Evolutionary conservation across 2,329 filamentous ascomycete genomes (phyloP).

Genomic region (Cladorrhinum sp.): DNA sequence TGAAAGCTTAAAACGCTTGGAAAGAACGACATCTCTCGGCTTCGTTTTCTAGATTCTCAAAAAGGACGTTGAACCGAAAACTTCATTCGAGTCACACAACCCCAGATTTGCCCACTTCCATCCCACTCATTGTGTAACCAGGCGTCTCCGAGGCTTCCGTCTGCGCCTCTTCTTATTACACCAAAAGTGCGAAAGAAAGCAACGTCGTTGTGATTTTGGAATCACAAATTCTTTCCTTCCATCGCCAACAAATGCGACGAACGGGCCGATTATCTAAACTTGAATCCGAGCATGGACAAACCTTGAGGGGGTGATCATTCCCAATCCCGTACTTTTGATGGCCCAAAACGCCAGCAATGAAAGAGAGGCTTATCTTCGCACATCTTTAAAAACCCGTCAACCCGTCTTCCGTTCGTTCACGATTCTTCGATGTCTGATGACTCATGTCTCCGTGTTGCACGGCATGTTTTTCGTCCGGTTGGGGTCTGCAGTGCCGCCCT

Average conservation of each 20-base stretch:
- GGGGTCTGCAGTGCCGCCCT: no score
- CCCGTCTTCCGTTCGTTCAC: background rate
- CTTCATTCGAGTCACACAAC: no score
- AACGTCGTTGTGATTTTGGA: no score
- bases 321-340: no score
- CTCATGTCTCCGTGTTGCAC: background rate
- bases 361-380: no score
- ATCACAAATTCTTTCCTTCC: no score
- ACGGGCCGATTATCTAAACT: background rate
- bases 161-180: background rate
- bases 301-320: no score
- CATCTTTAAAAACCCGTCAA: background rate
- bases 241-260: no score
- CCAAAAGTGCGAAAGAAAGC: background rate
- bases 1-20: background rate
- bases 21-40: background rate
- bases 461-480: background rate
- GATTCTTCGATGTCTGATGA: background rate
- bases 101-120: background rate
- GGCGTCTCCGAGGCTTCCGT: background rate
- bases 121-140: background rate
- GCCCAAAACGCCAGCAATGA: no score
- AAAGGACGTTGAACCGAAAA: no score
- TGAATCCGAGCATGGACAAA: background rate
- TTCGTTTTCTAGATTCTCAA: no score